Evolutionary conservation across 352 stramenopile genomes (phyloP), one percentile per base, ranked within the genome.

Genomic region (Pythium volutum): DNA sequence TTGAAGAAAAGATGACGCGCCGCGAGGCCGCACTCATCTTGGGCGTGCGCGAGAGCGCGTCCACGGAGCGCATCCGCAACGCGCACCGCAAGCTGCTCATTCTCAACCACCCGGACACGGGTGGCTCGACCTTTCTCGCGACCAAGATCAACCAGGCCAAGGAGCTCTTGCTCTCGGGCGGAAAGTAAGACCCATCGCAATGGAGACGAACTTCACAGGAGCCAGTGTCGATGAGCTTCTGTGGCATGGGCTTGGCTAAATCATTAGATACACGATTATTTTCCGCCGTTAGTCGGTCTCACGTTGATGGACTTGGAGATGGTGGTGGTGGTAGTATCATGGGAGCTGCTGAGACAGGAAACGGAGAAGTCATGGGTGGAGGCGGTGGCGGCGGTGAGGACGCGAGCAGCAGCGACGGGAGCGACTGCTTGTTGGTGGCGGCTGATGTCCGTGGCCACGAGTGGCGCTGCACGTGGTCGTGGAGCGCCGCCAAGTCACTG

Each of bases 141-240:
- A 97, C 95, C 45, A 99, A 99, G 81, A 97, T 99, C 62, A 99
- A 99, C 80, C 96, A 99, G 80, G 98, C 96, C 29, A 99, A 99
- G 78, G 97, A 99, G 71, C 81, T 99, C 53, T 76, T 99, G 64
- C 83, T 99, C 34, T 70, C 64, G 51, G 64, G 64, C 18, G 47
- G 63, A 23, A 70, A 70, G 56, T 70, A 55, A 38, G 23, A 29
- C 16, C 16, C 6, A 5, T 47, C 3, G 14, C n/a, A n/a, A n/a
- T n/a, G n/a, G 39, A 38, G 12, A 12, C 7, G 33, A 38, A 38
- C 33, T 38, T 38, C n/a, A n/a, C n/a, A n/a, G n/a, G n/a, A n/a
- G n/a, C n/a, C n/a, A n/a, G n/a, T n/a, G n/a, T n/a, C n/a, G n/a
- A n/a, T n/a, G n/a, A n/a, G n/a, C n/a, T n/a, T n/a, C n/a, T n/a